Evolutionary conservation across 805 yeast species (phyloP).

Genomic region (Cyberlindnera bimundalis): DNA sequence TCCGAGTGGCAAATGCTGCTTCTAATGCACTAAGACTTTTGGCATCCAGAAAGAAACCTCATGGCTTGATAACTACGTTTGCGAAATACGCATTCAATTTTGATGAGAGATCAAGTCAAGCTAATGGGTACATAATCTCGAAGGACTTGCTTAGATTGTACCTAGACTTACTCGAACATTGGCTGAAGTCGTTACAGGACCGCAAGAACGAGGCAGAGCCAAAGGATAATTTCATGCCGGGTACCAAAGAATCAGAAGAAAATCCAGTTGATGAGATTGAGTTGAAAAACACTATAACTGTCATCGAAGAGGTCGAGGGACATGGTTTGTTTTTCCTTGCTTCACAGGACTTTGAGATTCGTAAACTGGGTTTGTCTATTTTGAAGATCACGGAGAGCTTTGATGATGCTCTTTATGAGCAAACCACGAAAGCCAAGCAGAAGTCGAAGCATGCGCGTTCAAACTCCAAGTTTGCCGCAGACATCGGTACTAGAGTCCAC

Average conservation of each 20-base stretch:
- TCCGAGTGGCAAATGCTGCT: constrained; percentile 60
- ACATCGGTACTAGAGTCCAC: constrained; percentile 70
- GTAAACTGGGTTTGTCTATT: constrained; percentile 74
- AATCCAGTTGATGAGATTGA: constrained; percentile 60
- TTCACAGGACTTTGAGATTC: constrained; percentile 73
- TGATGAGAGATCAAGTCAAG: constrained; percentile 65
- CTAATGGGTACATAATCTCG: constrained; percentile 57
- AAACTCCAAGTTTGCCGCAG: constrained; percentile 71
- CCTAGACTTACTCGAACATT: constrained; percentile 73
- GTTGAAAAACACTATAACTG: constrained; percentile 74
- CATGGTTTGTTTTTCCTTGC: constrained; percentile 89
- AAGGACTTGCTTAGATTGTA: constrained; percentile 64
- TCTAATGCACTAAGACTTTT: constrained; percentile 59
- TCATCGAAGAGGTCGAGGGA: constrained; percentile 93
- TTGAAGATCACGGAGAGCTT: constrained; percentile 78
- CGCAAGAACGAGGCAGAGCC: constrained; percentile 21
- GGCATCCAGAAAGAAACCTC: constrained; percentile 67
- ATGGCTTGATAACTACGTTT: constrained; percentile 65
- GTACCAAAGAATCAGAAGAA: constrained; percentile 10
- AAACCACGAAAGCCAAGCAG: constrained; percentile 29
- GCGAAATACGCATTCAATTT: constrained; percentile 78
- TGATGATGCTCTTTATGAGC: constrained; percentile 74
- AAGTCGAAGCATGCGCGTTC: constrained; percentile 43
- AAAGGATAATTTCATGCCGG: constrained; percentile 14
- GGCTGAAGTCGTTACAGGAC: constrained; percentile 66